Evolutionary conservation across 371 early-diverging fungal genomes (phyloP).

Genomic region (Coemansia linderi): DNA sequence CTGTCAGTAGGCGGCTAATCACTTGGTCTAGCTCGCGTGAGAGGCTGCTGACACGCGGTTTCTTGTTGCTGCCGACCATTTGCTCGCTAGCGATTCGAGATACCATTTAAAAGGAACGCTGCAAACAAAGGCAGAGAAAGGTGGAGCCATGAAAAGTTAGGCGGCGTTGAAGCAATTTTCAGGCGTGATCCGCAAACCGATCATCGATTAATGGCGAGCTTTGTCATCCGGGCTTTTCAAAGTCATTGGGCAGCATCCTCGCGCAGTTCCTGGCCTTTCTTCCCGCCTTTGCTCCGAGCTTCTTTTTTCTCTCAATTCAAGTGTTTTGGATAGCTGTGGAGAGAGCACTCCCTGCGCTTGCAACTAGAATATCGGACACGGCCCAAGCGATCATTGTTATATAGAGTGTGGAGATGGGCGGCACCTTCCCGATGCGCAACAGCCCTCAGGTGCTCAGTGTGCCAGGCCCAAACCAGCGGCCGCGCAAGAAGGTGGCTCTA

Average conservation of each 20-base stretch:
- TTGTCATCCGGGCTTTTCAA: neutral
- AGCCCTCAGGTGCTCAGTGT: conserved; percentile 43
- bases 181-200: neutral
- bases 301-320: neutral
- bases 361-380: neutral
- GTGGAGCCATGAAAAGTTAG: neutral
- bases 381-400: neutral
- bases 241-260: neutral
- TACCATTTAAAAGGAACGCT: neutral
- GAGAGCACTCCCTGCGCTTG: neutral
- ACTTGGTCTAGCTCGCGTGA: conserved; percentile 26
- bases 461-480: conserved; percentile 11
- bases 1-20: conserved; percentile 21
- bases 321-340: neutral
- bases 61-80: conserved; percentile 35
- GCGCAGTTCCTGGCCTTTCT: neutral
- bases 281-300: neutral
- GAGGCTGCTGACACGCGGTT: conserved; percentile 29
- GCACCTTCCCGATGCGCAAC: conserved; percentile 39
- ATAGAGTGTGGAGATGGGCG: neutral
- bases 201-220: neutral
- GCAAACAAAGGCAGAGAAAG: neutral
- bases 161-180: neutral
- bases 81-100: neutral
- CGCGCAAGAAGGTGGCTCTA: conserved; percentile 77